Percentiles rank a stretch among this genome's conserved stretches.
Evolutionary conservation across 1,284 basidiomycete genomes (phyloP).

Genomic region (Pseudozyma sp.): DNA sequence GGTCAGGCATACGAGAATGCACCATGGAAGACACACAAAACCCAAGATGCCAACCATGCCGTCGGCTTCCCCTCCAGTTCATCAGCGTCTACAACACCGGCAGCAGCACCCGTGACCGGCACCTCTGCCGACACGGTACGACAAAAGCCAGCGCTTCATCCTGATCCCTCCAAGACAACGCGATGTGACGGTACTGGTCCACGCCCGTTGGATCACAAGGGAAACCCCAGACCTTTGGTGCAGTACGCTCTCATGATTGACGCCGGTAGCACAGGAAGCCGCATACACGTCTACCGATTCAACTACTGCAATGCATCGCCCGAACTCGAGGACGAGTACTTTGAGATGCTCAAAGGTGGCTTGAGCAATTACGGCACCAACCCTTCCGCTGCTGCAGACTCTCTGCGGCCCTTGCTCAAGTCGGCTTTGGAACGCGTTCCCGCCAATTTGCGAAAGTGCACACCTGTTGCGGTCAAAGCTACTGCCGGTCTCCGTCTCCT

Average conservation of each 20-base stretch:
- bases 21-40: conserved; percentile 28
- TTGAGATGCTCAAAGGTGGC: conserved; percentile 85
- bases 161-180: conserved; percentile 61
- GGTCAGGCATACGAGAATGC: conserved; percentile 35
- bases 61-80: conserved; percentile 23
- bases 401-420: conserved; percentile 83
- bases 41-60: conserved; percentile 14
- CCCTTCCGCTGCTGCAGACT: conserved; percentile 79
- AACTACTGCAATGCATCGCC: conserved; percentile 72
- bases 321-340: conserved; percentile 91
- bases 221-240: conserved; percentile 58
- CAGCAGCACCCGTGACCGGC: conserved; percentile 29
- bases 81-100: conserved; percentile 11
- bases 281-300: conserved; percentile 91
- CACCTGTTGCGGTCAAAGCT: conserved; percentile 92
- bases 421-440: conserved; percentile 85
- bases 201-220: conserved; percentile 45
- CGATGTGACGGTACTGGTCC: conserved; percentile 51
- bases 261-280: conserved; percentile 94
- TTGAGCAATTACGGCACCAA: conserved; percentile 77
- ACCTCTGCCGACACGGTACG: conserved; percentile 34
- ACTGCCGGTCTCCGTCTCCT: conserved; percentile 90
- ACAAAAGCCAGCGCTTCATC: conserved; percentile 53
- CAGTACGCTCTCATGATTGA: conserved; percentile 98
- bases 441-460: conserved; percentile 76